Base-by-base conservation (phyloP, 1,284 basidiomycete genomes). In the Ceratorhiza oryzae-sativae region DNA sequence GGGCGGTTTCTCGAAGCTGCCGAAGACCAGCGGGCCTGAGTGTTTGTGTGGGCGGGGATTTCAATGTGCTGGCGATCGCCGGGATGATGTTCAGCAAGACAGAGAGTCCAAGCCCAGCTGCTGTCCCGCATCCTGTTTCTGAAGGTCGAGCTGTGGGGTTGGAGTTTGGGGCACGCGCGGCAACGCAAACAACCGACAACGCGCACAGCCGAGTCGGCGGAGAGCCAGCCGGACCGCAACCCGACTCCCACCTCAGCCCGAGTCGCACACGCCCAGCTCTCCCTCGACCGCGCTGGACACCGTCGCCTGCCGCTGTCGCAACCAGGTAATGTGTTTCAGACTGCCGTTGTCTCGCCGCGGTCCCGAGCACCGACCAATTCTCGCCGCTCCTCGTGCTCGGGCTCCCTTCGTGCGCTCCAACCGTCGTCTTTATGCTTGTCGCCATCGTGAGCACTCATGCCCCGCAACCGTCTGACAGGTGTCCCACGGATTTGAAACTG, bases 281-380 rank as follows among this genome's bases (percentile, higher is more conserved):
- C 32, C 42, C 15, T 20, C 55, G 36, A 39, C 55, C 15, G n/a
- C 32, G 55, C 32, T 39, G 49, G 49, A 3, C 45, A n/a, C 9
- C 20, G 34, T n/a, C 36, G 42, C 23, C 27, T 18, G 61, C n/a
- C 8, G 39, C 49, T 18, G 45, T 32, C 45, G 30, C 20, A 30
- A 48, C 15, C 4, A 48, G 61, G 61, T 49, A n/a, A 23, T 49
- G 45, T n/a, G 61, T 63, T 63, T 63, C 61, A 63, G 23, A 18
- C 30, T 49, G 42, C 5, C 12, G 30, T 63, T 46, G 48, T 27
- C 49, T 30, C 46, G 20, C 15, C 25, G 9, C 20, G 55, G 25
- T 18, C 55, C 55, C 36, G 55, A 58, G 20, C 12, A 51, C 18
- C n/a, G 55, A 13, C 32, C 30, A 34, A 58, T 34, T n/a, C n/a